phyloP scores from a whole-genome alignment of 305 asterid species.

The Coffea humblotiana region DNA sequence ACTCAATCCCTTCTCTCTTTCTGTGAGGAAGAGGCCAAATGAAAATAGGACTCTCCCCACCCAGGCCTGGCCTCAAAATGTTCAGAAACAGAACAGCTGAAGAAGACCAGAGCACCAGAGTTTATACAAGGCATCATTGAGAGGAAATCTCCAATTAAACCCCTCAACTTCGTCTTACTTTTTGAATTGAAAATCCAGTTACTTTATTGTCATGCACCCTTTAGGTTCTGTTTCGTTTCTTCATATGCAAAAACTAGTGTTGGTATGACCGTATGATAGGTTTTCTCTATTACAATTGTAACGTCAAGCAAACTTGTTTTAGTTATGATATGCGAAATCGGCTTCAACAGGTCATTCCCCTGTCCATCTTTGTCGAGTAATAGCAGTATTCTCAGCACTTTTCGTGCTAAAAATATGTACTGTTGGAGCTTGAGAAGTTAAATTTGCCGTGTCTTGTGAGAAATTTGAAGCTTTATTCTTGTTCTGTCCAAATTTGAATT shows the following conservation, averaged over 20 bases:
- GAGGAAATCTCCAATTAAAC: slow-evolving; percentile 8
- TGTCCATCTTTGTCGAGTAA: background rate
- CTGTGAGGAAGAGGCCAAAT: slow-evolving; percentile 27
- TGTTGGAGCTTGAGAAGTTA: too few relatives aligned
- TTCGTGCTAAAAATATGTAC: background rate
- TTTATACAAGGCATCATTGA: slow-evolving; percentile 19
- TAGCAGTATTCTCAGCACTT: background rate
- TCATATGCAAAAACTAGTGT: too few relatives aligned
- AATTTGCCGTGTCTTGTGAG: too few relatives aligned
- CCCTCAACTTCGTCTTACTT: slow-evolving; percentile 6
- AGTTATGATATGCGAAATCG: background rate
- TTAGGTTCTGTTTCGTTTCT: background rate
- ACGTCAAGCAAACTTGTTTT: background rate
- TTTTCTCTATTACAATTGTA: background rate
- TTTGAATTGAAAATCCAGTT: background rate
- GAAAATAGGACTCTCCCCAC: slow-evolving; percentile 16
- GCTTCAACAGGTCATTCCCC: background rate
- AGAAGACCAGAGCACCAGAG: slow-evolving; percentile 13
- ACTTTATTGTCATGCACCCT: background rate
- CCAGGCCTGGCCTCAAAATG: background rate
- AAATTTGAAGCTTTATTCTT: too few relatives aligned
- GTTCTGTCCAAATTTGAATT: too few relatives aligned
- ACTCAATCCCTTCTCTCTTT: slow-evolving; percentile 1
- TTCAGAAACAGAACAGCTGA: slow-evolving; percentile 6
- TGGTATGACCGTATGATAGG: background rate